Evolutionary conservation across 2,329 filamentous ascomycete species (phyloP).

Genomic region (Aureobasidium sp.): DNA sequence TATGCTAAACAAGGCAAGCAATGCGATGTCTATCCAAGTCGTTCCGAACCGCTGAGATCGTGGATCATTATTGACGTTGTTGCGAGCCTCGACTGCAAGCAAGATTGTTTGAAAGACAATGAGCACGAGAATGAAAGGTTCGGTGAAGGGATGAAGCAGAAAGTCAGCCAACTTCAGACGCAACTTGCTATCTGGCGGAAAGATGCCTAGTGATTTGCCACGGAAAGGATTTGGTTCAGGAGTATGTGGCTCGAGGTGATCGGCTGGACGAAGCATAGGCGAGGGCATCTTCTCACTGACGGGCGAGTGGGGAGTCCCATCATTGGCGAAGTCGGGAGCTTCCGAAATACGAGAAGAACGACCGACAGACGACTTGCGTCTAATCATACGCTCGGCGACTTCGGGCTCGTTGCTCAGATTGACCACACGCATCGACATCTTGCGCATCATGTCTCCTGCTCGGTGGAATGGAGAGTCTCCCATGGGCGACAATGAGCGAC

Average conservation of each 20-base stretch:
- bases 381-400: constrained; percentile 64
- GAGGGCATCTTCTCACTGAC: constrained; percentile 28
- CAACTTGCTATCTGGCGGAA: constrained; percentile 69
- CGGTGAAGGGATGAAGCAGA: constrained; percentile 77
- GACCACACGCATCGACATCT: constrained; percentile 95
- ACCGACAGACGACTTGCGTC: constrained; percentile 52
- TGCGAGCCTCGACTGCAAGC: constrained; percentile 70
- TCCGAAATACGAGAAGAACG: constrained; percentile 46
- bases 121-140: constrained; percentile 77
- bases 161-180: constrained; percentile 72
- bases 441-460: constrained; percentile 47
- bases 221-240: constrained; percentile 65
- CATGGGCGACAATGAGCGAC: constrained; percentile 41
- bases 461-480: constrained; percentile 42
- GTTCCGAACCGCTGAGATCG: constrained; percentile 61
- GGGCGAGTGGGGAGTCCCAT: constrained; percentile 24
- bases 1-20: constrained; percentile 76
- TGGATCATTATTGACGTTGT: constrained; percentile 58
- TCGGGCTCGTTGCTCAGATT: constrained; percentile 94
- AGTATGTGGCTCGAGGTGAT: constrained; percentile 17
- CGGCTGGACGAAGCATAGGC: constrained; percentile 24
- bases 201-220: constrained; percentile 79
- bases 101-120: constrained; percentile 85
- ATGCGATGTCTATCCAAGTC: constrained; percentile 65
- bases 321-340: constrained; percentile 35